A percentile compares a stretch with the other conserved stretches of the same genome.
Evolutionary conservation across 805 yeast genomes (phyloP).

Genomic region (Ogataea allantospora): DNA sequence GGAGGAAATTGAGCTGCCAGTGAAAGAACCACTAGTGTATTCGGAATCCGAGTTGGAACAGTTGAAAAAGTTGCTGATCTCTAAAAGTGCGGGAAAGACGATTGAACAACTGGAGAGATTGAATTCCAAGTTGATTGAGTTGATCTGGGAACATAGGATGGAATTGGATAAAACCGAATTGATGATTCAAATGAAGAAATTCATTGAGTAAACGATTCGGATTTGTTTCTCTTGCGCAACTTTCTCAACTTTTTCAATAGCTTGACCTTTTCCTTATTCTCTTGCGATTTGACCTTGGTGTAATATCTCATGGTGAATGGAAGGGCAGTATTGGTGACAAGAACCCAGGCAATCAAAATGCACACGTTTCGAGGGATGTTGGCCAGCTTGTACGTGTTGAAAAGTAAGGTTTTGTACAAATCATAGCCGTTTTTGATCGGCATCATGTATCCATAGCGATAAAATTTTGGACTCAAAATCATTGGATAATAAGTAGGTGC

Average conservation of each 20-base stretch:
- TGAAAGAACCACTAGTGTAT: constrained; percentile 27
- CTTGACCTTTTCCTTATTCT: constrained; percentile 14
- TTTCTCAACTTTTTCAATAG: constrained; percentile 16
- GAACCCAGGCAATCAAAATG: constrained; percentile 58
- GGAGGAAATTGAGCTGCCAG: constrained; percentile 28
- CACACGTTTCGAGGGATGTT: constrained; percentile 61
- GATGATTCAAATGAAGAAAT: constrained; percentile 32
- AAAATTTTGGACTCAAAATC: constrained; percentile 51
- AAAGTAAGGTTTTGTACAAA: constrained; percentile 53
- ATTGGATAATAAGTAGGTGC: constrained; percentile 63
- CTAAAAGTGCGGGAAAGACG: constrained; percentile 37
- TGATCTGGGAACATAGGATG: constrained; percentile 66
- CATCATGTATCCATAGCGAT: constrained; percentile 62
- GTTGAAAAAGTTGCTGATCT: constrained; percentile 36
- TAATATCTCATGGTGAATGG: constrained; percentile 36
- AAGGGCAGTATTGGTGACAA: constrained; percentile 41
- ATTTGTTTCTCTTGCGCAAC: constrained; percentile 4
- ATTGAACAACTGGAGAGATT: constrained; percentile 60
- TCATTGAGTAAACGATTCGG: constrained; percentile 13
- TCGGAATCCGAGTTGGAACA: constrained; percentile 32
- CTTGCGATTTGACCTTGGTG: constrained; percentile 14
- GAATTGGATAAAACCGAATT: constrained; percentile 44
- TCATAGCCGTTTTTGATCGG: constrained; percentile 64
- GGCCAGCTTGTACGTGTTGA: constrained; percentile 50
- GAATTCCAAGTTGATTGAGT: constrained; percentile 67